phyloP scores from a whole-genome alignment of 345 rosid species.

The Lenwebbia sp. region DNA sequence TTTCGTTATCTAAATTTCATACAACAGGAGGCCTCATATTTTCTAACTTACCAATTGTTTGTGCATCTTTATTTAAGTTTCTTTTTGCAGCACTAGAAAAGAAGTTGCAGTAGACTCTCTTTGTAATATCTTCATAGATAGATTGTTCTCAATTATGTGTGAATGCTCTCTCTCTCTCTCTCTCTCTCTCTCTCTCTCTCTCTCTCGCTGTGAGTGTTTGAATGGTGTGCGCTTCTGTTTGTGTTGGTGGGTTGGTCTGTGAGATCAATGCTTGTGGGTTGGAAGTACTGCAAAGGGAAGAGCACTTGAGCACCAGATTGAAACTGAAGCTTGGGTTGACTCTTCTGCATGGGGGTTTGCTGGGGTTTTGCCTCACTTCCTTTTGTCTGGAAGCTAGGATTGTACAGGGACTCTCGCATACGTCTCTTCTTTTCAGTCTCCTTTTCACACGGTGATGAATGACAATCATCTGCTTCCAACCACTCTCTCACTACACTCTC shows the following conservation, averaged over 20 bases:
- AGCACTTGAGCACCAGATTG: not conserved
- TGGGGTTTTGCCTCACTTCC: not conserved
- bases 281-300: not conserved
- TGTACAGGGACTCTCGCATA: not conserved
- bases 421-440: not conserved
- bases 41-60: not conserved
- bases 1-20: not conserved
- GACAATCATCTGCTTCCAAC: not conserved
- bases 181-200: too few relatives aligned
- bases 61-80: not conserved
- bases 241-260: not conserved
- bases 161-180: not conserved
- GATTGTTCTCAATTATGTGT: not conserved
- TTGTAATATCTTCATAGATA: not conserved
- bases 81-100: not conserved
- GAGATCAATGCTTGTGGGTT: not conserved
- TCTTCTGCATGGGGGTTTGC: not conserved
- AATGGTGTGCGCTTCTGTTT: not conserved
- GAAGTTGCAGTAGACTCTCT: not conserved
- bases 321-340: not conserved
- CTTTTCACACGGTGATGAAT: not conserved
- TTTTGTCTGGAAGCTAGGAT: not conserved
- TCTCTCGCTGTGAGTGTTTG: not conserved
- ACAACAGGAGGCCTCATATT: not conserved
- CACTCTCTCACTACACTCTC: not conserved